A percentile compares a stretch with the other conserved stretches of the same genome.
Evolutionary conservation across 2,329 filamentous ascomycete species (phyloP).

Genomic region (Talaromyces amestolkiae): DNA sequence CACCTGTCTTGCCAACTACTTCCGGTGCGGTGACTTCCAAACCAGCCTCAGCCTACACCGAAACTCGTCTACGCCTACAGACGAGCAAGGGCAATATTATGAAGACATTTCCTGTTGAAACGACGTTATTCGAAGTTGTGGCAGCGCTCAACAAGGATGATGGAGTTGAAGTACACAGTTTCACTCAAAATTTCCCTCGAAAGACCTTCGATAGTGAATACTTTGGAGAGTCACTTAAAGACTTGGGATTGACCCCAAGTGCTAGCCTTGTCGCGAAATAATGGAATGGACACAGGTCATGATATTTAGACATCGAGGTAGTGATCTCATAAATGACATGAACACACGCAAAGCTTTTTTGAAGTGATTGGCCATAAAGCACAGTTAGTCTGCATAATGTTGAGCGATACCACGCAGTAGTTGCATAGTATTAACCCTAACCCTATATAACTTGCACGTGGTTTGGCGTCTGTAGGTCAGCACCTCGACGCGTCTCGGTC

Average conservation of each 20-base stretch:
- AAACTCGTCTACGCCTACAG: constrained; percentile 79
- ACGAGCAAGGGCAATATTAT: constrained; percentile 71
- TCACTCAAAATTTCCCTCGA: constrained; percentile 81
- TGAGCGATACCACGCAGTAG: not conserved
- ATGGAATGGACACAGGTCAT: constrained; percentile 16
- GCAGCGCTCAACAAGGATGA: constrained; percentile 70
- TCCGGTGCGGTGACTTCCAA: constrained; percentile 55
- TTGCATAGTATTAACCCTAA: not conserved
- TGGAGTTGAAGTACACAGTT: constrained; percentile 68
- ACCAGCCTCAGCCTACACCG: constrained; percentile 69
- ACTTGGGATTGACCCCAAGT: constrained; percentile 84
- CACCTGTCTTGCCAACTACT: constrained; percentile 36
- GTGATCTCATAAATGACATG: not conserved
- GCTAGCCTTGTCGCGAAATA: constrained; percentile 75
- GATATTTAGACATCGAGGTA: not conserved
- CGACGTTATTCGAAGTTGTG: constrained; percentile 89
- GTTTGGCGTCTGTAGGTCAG: constrained; percentile 21
- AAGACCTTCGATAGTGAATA: constrained; percentile 75
- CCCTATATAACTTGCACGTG: constrained; percentile 13
- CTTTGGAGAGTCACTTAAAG: constrained; percentile 87
- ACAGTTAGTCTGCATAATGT: not conserved
- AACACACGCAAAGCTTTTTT: not conserved
- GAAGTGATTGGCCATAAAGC: not conserved
- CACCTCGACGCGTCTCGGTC: constrained; percentile 24
- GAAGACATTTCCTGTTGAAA: constrained; percentile 85